phyloP scores from a whole-genome alignment of 345 rosid species.

The Brassica incana region DNA sequence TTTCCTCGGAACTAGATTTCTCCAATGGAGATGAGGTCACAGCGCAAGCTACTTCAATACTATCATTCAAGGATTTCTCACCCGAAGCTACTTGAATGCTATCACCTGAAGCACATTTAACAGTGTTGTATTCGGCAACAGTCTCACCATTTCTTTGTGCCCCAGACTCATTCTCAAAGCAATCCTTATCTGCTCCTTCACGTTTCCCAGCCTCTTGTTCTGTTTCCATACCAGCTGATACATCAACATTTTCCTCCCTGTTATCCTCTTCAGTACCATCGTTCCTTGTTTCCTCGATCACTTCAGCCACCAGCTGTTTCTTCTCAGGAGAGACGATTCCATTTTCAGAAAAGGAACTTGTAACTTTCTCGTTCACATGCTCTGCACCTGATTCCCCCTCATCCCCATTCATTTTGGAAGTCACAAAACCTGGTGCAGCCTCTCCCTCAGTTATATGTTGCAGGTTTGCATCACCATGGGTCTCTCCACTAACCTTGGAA shows the following conservation, averaged over 20 bases:
- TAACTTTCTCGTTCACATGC: conserved; percentile 40
- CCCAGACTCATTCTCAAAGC: conserved; percentile 16
- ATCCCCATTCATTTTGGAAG: conserved; percentile 34
- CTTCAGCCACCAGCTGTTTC: conserved; percentile 22
- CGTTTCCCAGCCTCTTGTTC: conserved; percentile 31
- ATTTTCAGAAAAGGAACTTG: conserved; percentile 1
- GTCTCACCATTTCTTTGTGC: conserved; percentile 22
- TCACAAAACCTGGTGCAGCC: conserved; percentile 37
- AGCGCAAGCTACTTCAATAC: neutral
- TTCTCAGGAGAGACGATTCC: neutral
- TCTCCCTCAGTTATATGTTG: conserved; percentile 47
- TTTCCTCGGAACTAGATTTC: conserved; percentile 35
- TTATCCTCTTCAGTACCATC: conserved; percentile 23
- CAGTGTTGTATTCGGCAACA: conserved; percentile 4
- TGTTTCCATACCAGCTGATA: conserved; percentile 16
- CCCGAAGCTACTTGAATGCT: neutral
- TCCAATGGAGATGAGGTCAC: conserved; percentile 18
- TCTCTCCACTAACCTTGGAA: conserved; percentile 32
- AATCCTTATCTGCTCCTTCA: conserved; percentile 28
- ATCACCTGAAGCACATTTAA: conserved; percentile 10
- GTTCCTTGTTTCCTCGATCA: conserved; percentile 11
- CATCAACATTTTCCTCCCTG: conserved; percentile 35
- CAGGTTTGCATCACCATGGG: conserved; percentile 3
- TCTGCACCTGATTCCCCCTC: conserved; percentile 26
- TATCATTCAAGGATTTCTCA: conserved; percentile 9